Evolutionary conservation across 352 stramenopile species (phyloP).

Genomic region (Phytopythium ostracodes): DNA sequence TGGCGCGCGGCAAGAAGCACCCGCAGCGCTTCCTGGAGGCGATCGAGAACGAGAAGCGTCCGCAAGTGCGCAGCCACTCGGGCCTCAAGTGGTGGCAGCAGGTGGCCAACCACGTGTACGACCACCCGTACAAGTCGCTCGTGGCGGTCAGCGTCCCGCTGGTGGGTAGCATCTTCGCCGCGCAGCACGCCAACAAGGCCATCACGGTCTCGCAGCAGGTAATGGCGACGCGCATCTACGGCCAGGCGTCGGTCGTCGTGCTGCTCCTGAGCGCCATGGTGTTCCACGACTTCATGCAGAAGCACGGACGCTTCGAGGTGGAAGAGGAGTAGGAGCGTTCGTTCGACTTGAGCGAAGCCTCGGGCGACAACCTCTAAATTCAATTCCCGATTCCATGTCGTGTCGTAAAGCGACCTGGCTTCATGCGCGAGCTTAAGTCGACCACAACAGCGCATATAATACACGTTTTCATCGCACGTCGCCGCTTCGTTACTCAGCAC

Average conservation of each 20-base stretch:
- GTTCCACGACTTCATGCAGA: slow-evolving; percentile 84
- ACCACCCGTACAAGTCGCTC: slow-evolving; percentile 71
- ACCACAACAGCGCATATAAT: too few relatives aligned
- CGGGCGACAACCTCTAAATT: too few relatives aligned
- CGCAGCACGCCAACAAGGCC: slow-evolving; percentile 64
- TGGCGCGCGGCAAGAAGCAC: slow-evolving; percentile 65
- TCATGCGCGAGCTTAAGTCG: too few relatives aligned
- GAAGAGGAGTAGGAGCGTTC: slow-evolving; percentile 10
- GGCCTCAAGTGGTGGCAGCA: slow-evolving; percentile 56
- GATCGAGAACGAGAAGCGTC: slow-evolving; percentile 30
- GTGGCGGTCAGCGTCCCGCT: slow-evolving; percentile 48
- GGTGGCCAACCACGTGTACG: slow-evolving; percentile 72
- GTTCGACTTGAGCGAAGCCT: too few relatives aligned
- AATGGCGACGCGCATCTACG: slow-evolving; percentile 86
- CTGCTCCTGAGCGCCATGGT: slow-evolving; percentile 76
- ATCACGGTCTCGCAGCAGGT: slow-evolving; percentile 79
- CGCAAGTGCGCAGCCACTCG: slow-evolving; percentile 5
- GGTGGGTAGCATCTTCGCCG: slow-evolving; percentile 68
- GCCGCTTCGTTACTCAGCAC: too few relatives aligned
- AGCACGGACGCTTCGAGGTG: slow-evolving; percentile 58
- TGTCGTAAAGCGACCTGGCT: too few relatives aligned
- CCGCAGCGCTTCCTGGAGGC: slow-evolving; percentile 51
- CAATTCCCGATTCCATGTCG: too few relatives aligned
- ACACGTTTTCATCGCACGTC: too few relatives aligned
- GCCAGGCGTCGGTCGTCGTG: slow-evolving; percentile 60